Base-by-base conservation (phyloP, 306 rosid genomes). In the Pyrus pyrifolia region DNA sequence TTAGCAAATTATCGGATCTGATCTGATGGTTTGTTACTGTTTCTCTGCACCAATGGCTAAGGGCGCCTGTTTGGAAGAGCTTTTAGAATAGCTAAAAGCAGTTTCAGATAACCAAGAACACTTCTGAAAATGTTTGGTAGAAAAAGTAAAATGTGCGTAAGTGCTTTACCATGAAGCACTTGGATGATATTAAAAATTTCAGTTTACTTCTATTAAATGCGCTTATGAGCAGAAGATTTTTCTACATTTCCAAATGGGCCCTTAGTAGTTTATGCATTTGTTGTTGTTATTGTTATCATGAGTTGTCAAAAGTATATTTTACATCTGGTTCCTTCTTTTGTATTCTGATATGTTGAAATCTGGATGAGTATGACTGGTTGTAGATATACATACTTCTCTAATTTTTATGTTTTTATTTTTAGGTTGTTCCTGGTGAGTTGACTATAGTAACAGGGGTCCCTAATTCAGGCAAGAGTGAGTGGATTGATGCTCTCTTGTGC, bases 401-500 rank as follows among this genome's bases (percentile, higher is more conserved):
- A 30, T 67, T 62, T 67, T 70, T 27, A 67, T 67, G 53, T 18
- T 68, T 62, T 74, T 66, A 74, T 75, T 67, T 86, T 73, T 30
- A 95, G 99, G 91, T 95, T 65, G 96, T 95, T 63, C 97, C 97
- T 1, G 99, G 99, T 77, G 99, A 95, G 75, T 80, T 92, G 86
- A 95, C 98, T 78, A 79, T 91, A 76, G 92, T 95, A 45, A 95
- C 97, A 14, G 99, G 99, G 55, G 88, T 95, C 82, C 99, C 99
- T 55, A 95, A 95, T 86, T 95, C 99, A 10, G 99, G 99, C 76
- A 95, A 95, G 89, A 95, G 97, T 83, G 99, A 95, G 82, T 95
- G 97, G 97, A 95, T 95, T 83, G 99, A 95, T 91, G 97, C 99
- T 69, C 97, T 95, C 67, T 75, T 95, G 76, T 92, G 97, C 89